Percentiles rank a stretch among this genome's conserved stretches.
Conservation (phyloP, 2,329 filamentous ascomycete species). For the Cryphonectria japonica region DNA sequence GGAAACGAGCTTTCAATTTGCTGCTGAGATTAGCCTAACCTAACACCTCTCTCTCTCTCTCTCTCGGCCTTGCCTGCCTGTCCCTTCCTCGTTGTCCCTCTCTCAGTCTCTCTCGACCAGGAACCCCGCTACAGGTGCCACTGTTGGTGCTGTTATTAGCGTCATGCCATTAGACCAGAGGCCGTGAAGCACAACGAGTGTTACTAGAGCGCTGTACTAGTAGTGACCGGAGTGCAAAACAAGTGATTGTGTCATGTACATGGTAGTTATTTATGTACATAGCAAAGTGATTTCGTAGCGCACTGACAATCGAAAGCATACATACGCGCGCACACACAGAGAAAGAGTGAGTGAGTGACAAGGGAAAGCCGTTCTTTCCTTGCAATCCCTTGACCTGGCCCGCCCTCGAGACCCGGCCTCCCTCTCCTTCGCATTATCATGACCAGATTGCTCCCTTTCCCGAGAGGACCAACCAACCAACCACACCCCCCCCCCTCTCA, state of each 20-base stretch:
- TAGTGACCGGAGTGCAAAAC: neutral
- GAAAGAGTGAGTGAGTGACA: neutral
- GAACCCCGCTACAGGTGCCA: neutral
- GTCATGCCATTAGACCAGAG: neutral
- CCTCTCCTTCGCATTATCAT: slow-evolving; percentile 4
- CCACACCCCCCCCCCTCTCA: too few species aligned
- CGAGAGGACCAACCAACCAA: neutral
- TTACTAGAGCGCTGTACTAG: neutral
- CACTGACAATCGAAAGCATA: neutral
- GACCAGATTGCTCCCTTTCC: slow-evolving; percentile 8
- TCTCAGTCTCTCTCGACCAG: neutral
- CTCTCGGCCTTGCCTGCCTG: neutral
- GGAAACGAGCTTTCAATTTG: slow-evolving; percentile 18
- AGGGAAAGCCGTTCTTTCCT: slow-evolving; percentile 8
- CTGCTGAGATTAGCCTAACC: slow-evolving; percentile 17
- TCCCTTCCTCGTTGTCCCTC: slow-evolving; percentile 2
- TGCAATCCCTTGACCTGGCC: slow-evolving; percentile 6
- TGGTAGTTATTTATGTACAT: neutral
- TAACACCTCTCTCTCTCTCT: neutral
- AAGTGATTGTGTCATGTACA: neutral
- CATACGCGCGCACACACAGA: too few species aligned
- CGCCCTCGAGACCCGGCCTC: slow-evolving; percentile 9
- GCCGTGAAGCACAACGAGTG: neutral
- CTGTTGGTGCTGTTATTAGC: neutral
- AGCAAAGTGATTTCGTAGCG: neutral